Percentiles rank a stretch among this genome's conserved stretches.
Evolutionary conservation across 2,329 filamentous ascomycete genomes (phyloP).

Genomic region (Colletotrichum tanaceti): DNA sequence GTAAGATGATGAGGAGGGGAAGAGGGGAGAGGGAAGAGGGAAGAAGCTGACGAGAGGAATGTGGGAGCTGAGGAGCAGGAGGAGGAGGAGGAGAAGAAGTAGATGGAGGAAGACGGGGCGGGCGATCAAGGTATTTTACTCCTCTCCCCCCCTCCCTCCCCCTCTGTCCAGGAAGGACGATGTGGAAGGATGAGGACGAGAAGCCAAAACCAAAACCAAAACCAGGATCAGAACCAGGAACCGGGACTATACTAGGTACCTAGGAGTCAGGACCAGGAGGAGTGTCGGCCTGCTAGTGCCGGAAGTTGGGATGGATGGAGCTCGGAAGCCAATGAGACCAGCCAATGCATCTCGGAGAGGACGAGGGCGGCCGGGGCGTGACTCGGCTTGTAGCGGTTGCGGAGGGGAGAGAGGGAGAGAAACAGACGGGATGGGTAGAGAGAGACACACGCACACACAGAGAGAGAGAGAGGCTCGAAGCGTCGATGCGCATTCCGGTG

Average conservation of each 20-base stretch:
- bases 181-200: too few relatives aligned
- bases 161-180: too few relatives aligned
- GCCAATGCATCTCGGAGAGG: neutral
- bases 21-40: neutral
- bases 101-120: slow-evolving; percentile 1
- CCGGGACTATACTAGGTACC: too few relatives aligned
- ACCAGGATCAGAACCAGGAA: too few relatives aligned
- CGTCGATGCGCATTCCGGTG: slow-evolving; percentile 21
- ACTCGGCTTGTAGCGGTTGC: slow-evolving; percentile 32
- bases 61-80: neutral
- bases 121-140: slow-evolving; percentile 32
- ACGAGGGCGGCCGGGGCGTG: slow-evolving; percentile 5
- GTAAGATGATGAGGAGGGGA: neutral
- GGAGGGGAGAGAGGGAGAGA: neutral
- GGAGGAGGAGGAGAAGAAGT: neutral
- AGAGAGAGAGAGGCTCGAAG: neutral
- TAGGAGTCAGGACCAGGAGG: too few relatives aligned
- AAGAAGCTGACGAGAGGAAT: slow-evolving; percentile 9
- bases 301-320: neutral
- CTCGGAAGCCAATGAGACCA: neutral
- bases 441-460: too few relatives aligned
- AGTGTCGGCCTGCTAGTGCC: neutral
- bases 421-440: too few relatives aligned
- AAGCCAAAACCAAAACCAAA: neutral
- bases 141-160: neutral